phyloP scores from a whole-genome alignment of 2,329 filamentous ascomycete genomes.

The Cladosporium sp. region DNA sequence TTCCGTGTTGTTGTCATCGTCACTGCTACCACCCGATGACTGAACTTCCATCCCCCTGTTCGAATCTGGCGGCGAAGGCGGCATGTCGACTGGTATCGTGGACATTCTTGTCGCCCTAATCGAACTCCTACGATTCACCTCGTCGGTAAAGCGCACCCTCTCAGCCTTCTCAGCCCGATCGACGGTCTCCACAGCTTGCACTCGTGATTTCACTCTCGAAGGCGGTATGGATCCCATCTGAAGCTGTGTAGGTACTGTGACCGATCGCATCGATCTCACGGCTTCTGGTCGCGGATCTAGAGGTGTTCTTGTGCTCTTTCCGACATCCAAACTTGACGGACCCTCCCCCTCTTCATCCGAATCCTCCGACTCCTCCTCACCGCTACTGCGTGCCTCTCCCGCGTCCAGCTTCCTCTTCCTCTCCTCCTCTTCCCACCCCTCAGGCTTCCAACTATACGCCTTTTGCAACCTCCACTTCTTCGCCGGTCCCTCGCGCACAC shows the following conservation, averaged over 20 bases:
- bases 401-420: neutral
- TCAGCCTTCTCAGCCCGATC: slow-evolving; percentile 11
- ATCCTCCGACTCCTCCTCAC: neutral
- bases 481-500: slow-evolving; percentile 58
- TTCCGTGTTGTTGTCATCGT: neutral
- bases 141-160: neutral
- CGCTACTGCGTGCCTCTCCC: neutral
- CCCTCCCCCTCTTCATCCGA: neutral
- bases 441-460: slow-evolving; percentile 42
- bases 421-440: slow-evolving; percentile 30
- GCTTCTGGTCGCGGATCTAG: neutral
- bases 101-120: slow-evolving; percentile 18
- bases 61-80: slow-evolving; percentile 32
- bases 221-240: slow-evolving; percentile 42
- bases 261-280: slow-evolving; percentile 23
- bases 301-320: neutral
- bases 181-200: slow-evolving; percentile 25
- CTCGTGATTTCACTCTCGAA: slow-evolving; percentile 30
- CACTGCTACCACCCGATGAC: slow-evolving; percentile 6
- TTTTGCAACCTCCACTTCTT: slow-evolving; percentile 48
- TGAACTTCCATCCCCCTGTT: slow-evolving; percentile 25
- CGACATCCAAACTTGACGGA: neutral
- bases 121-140: slow-evolving; percentile 6
- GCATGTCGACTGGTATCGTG: slow-evolving; percentile 31
- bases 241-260: slow-evolving; percentile 39